Conservation (phyloP, 2,329 filamentous ascomycete genomes). For the Aschersonia sp. region DNA sequence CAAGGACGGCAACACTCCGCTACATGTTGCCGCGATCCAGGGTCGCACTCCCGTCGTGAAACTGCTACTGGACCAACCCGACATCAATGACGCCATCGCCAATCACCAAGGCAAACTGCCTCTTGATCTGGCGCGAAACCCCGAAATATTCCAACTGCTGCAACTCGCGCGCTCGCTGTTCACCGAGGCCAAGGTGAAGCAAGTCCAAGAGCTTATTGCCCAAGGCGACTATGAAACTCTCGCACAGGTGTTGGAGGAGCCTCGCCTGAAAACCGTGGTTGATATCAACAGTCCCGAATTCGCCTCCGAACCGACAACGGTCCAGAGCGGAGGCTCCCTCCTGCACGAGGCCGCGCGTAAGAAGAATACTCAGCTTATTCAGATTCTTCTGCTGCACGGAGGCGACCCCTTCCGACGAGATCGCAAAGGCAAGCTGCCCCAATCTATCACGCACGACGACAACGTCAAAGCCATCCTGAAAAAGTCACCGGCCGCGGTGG, state of each 20-base stretch:
- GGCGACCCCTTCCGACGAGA: conserved; percentile 93
- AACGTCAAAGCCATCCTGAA: conserved; percentile 78
- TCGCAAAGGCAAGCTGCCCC: conserved; percentile 85
- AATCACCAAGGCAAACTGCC: conserved; percentile 78
- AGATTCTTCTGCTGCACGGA: conserved; percentile 81
- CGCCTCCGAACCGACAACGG: conserved; percentile 62
- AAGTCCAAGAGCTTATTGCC: conserved; percentile 67
- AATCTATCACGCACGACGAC: conserved; percentile 94
- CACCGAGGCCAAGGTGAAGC: conserved; percentile 70
- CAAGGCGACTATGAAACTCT: conserved; percentile 62
- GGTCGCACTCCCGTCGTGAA: conserved; percentile 70
- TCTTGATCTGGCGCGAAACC: conserved; percentile 76
- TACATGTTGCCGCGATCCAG: conserved; percentile 75
- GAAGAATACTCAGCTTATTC: conserved; percentile 74
- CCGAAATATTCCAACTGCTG: conserved; percentile 90
- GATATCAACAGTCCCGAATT: conserved; percentile 90
- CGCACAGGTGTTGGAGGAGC: conserved; percentile 69
- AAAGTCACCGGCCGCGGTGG: conserved; percentile 83
- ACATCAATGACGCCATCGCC: conserved; percentile 74
- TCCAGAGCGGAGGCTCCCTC: conserved; percentile 76
- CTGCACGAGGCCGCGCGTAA: conserved; percentile 86
- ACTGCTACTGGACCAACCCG: conserved; percentile 65
- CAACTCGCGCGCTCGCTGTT: conserved; percentile 84
- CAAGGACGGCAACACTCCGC: conserved; percentile 83
- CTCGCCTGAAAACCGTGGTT: conserved; percentile 68